Percentiles rank a stretch among this genome's conserved stretches.
Conservation (phyloP, 108 stramenopile genomes). For the Skeletonema marinoi region DNA sequence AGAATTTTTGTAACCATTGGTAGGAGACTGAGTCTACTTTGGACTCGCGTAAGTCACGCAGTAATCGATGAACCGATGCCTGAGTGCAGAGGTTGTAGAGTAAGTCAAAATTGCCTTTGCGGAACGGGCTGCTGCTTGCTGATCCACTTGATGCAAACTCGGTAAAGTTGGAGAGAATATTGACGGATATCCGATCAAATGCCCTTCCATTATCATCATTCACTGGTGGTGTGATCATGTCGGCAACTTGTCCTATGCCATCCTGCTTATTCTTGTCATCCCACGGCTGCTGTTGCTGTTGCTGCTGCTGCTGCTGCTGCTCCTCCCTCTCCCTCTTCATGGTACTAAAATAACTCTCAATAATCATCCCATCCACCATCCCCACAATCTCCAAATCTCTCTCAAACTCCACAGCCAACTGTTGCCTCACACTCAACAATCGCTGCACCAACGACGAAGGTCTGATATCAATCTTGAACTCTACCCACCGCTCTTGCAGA, state of each 20-base stretch:
- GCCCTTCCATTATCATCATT: neutral
- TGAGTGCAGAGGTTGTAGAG: conserved; percentile 72
- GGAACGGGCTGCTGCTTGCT: conserved; percentile 51
- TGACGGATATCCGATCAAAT: conserved; percentile 59
- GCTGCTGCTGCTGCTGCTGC: neutral
- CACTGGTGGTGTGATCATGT: too few species aligned
- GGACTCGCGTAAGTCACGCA: conserved; percentile 36
- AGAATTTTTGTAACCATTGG: conserved; percentile 65
- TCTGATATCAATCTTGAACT: conserved; percentile 71
- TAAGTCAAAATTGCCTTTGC: conserved; percentile 81
- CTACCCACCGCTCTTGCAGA: conserved; percentile 69
- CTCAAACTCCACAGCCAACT: conserved; percentile 75
- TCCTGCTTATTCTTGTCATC: too few species aligned
- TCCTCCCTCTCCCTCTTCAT: conserved; percentile 30
- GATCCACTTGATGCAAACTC: conserved; percentile 6
- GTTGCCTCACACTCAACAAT: conserved; percentile 74
- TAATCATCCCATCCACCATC: conserved; percentile 54
- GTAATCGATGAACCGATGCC: conserved; percentile 72
- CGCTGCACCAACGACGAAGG: conserved; percentile 68
- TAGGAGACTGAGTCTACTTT: conserved; percentile 24
- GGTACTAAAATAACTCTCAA: conserved; percentile 60
- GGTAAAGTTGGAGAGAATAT: conserved; percentile 49
- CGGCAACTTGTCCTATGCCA: too few species aligned
- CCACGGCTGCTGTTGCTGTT: neutral
- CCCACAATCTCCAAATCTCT: conserved; percentile 65